A percentile compares a stretch with the other conserved stretches of the same genome.
These are phyloP conservation scores for Meira nashicola DNA, from an alignment of 1,284 basidiomycete genomes.

Conservation along the genomic window DNA sequence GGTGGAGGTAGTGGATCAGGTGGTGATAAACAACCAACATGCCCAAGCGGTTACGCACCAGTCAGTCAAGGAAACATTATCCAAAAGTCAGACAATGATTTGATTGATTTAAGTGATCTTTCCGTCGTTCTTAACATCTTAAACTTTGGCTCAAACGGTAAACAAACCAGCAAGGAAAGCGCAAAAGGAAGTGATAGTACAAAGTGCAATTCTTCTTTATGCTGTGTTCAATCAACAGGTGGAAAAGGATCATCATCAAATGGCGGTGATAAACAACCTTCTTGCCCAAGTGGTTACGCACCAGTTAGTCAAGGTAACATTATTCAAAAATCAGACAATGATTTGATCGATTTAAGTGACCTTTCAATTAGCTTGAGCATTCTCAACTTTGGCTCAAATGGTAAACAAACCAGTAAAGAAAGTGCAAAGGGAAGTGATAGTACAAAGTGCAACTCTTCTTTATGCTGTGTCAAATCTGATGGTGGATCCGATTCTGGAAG, in stretches of 20 bases:
- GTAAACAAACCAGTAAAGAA: neutral
- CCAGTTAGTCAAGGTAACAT: neutral
- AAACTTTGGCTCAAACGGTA: neutral
- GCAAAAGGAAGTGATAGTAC: neutral
- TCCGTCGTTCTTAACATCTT: neutral
- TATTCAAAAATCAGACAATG: constrained; percentile 6
- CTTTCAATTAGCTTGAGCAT: neutral
- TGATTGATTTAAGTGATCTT: neutral
- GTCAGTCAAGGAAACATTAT: neutral
- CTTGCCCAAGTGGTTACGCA: neutral
- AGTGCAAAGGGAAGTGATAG: neutral
- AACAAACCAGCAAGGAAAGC: neutral
- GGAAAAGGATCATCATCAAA: too few relatives aligned
- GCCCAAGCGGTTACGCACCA: neutral
- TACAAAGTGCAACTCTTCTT: neutral
- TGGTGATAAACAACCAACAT: neutral
- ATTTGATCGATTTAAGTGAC: constrained; percentile 5
- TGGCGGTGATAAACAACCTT: too few relatives aligned
- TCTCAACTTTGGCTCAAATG: neutral
- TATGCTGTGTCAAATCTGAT: neutral
- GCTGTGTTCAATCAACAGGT: neutral
- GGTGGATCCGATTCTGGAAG: too few relatives aligned
- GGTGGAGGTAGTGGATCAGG: too few relatives aligned
- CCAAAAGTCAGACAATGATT: neutral
- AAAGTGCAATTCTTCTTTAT: neutral